These are phyloP conservation scores for Yarrowia deformans DNA, from an alignment of 805 yeast genomes.

Conservation along the genomic window DNA sequence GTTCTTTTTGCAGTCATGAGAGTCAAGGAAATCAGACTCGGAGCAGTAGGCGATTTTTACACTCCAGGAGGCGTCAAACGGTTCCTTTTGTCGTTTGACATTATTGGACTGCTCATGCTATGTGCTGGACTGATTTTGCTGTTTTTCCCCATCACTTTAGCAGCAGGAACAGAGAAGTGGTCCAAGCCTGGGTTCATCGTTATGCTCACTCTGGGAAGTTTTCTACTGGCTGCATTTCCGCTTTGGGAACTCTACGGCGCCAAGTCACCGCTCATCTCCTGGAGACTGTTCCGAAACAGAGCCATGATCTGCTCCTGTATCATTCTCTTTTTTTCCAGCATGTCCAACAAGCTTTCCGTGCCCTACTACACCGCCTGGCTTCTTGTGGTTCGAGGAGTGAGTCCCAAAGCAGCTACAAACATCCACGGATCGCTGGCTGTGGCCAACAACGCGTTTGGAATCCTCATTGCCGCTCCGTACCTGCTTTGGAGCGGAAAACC, in stretches of 20 bases:
- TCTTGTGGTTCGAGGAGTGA: constrained; percentile 14
- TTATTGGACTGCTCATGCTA: constrained; percentile 5
- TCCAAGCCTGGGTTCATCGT: constrained; percentile 4
- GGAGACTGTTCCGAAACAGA: constrained; percentile 18
- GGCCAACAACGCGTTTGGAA: not conserved
- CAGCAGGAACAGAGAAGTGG: constrained; percentile 24
- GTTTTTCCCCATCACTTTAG: constrained; percentile 28
- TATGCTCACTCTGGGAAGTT: constrained; percentile 16
- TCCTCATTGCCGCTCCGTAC: constrained; percentile 14
- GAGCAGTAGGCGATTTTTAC: constrained; percentile 1
- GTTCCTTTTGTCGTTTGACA: constrained; percentile 1
- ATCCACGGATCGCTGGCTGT: not conserved
- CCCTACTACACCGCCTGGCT: constrained; percentile 32
- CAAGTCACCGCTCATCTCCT: not conserved
- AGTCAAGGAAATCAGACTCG: constrained; percentile 2
- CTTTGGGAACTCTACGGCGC: constrained; percentile 31
- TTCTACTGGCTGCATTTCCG: not conserved
- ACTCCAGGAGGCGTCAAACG: constrained; percentile 4
- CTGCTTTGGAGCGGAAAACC: constrained; percentile 26
- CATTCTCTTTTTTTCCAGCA: not conserved
- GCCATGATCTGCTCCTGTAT: constrained; percentile 11
- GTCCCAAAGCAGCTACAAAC: constrained; percentile 18
- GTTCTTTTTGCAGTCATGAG: not conserved
- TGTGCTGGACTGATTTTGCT: constrained; percentile 9
- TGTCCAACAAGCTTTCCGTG: constrained; percentile 6